These are phyloP conservation scores for Dactylonectria estremocensis DNA, from an alignment of 2,329 filamentous ascomycete genomes.

Conservation along the genomic window DNA sequence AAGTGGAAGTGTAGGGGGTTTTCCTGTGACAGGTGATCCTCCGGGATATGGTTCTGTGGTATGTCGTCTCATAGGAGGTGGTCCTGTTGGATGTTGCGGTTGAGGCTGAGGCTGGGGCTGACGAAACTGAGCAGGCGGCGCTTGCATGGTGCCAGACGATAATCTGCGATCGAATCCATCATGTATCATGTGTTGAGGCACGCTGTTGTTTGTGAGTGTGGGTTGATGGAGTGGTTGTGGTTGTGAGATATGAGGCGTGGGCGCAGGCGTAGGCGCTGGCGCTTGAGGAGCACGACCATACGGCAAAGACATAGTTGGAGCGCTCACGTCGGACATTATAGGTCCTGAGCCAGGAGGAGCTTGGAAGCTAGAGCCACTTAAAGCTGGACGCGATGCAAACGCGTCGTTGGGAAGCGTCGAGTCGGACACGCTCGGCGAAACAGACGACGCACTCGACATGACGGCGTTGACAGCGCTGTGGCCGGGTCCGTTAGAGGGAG, in stretches of 20 bases:
- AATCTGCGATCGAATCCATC: slow-evolving; percentile 15
- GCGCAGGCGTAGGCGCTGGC: not conserved
- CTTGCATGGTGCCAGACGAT: not conserved
- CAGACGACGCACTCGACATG: slow-evolving; percentile 8
- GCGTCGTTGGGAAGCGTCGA: slow-evolving; percentile 25
- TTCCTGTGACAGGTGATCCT: not conserved
- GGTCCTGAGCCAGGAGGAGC: not conserved
- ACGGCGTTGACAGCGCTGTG: slow-evolving; percentile 28
- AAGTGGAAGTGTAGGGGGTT: no score
- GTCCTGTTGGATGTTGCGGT: not conserved
- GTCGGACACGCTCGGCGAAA: slow-evolving; percentile 28
- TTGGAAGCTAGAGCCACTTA: slow-evolving; percentile 26
- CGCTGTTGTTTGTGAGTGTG: slow-evolving; percentile 1
- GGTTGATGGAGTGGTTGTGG: slow-evolving; percentile 23
- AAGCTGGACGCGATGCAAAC: slow-evolving; percentile 29
- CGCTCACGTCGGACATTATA: not conserved
- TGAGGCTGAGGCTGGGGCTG: not conserved
- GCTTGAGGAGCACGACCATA: slow-evolving; percentile 15
- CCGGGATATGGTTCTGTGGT: no score
- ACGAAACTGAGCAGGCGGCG: not conserved
- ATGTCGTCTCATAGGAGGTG: no score
- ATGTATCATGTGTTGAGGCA: slow-evolving; percentile 10
- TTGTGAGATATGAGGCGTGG: slow-evolving; percentile 3
- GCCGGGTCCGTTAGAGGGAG: slow-evolving; percentile 12
- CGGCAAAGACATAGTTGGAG: slow-evolving; percentile 21